A percentile compares a stretch with the other conserved stretches of the same genome.
Conservation (phyloP, 305 asterid species). For the Fraxinus dipetala region DNA sequence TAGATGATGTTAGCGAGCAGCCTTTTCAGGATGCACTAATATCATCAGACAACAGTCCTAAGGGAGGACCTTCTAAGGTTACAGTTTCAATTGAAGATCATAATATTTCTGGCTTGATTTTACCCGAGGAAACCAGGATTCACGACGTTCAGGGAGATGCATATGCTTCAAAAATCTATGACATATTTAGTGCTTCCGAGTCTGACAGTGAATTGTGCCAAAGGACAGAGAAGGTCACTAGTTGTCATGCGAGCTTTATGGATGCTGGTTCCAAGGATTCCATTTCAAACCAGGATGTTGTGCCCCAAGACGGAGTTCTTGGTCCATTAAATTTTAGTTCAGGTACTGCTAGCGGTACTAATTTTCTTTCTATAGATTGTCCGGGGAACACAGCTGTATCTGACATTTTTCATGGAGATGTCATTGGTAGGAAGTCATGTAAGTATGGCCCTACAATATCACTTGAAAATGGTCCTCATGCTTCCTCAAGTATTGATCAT, state of each 20-base stretch:
- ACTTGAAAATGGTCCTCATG: conserved; percentile 20
- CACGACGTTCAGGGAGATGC: conserved; percentile 26
- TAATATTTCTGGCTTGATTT: conserved; percentile 27
- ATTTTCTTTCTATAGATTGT: conserved; percentile 25
- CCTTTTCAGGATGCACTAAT: conserved; percentile 23
- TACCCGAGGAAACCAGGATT: conserved; percentile 24
- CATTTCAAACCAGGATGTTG: conserved; percentile 16
- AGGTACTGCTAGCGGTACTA: conserved; percentile 22
- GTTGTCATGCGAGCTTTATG: conserved; percentile 25
- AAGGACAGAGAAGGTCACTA: conserved; percentile 29
- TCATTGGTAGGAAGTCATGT: conserved; percentile 19
- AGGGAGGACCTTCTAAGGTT: conserved; percentile 28
- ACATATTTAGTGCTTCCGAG: conserved; percentile 28
- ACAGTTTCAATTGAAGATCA: conserved; percentile 27
- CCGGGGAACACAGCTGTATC: conserved; percentile 24
- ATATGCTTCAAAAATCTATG: conserved; percentile 20
- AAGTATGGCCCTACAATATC: conserved; percentile 28
- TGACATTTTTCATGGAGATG: conserved; percentile 24
- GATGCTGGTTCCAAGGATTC: conserved; percentile 35
- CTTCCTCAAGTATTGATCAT: conserved; percentile 28
- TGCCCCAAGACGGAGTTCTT: conserved; percentile 24
- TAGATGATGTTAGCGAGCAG: conserved; percentile 25
- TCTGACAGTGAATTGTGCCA: conserved; percentile 29
- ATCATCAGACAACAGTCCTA: conserved; percentile 23
- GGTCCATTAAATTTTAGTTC: conserved; percentile 22